These are phyloP conservation scores for Leccinum incarnatum DNA, from an alignment of 768 basidiomycete species.

Conservation along the genomic window DNA sequence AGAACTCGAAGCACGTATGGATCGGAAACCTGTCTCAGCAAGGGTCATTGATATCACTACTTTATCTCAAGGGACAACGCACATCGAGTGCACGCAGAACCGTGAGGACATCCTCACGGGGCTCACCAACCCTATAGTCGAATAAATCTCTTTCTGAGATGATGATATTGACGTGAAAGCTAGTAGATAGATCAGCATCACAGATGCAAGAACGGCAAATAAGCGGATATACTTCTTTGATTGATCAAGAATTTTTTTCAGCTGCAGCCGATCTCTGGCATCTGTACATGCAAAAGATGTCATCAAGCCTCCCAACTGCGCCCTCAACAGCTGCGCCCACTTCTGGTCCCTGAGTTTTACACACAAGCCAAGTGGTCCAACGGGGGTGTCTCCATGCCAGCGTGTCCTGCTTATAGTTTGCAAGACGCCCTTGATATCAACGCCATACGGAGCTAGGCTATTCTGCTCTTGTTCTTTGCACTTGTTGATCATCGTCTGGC, in stretches of 20 bases:
- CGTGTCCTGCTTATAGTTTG: slow-evolving; percentile 45
- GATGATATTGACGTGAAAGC: slow-evolving; percentile 51
- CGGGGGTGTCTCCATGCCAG: slow-evolving; percentile 66
- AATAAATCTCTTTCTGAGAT: slow-evolving; percentile 75
- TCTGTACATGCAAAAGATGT: slow-evolving; percentile 75
- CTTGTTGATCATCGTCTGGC: slow-evolving; percentile 48
- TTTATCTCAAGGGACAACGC: slow-evolving; percentile 14
- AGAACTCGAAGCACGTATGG: slow-evolving; percentile 75
- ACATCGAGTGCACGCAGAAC: slow-evolving; percentile 83
- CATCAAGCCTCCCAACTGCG: slow-evolving; percentile 56
- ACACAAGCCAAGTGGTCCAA: slow-evolving; percentile 78
- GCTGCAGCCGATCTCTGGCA: slow-evolving; percentile 50
- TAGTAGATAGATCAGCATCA: slow-evolving; percentile 28
- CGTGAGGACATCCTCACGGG: slow-evolving; percentile 58
- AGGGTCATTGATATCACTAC: neutral
- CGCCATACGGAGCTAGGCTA: slow-evolving; percentile 59
- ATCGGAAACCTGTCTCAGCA: slow-evolving; percentile 59
- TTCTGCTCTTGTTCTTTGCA: slow-evolving; percentile 55
- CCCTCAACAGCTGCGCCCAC: slow-evolving; percentile 68
- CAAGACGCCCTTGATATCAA: slow-evolving; percentile 56
- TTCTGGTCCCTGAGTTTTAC: slow-evolving; percentile 68
- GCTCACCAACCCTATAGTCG: slow-evolving; percentile 76
- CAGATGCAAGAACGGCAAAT: slow-evolving; percentile 2
- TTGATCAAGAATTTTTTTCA: slow-evolving; percentile 57
- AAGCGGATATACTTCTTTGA: slow-evolving; percentile 58